Conservation (phyloP, 176 grass and related monocot species). For the Alopecurus myosuroides region DNA sequence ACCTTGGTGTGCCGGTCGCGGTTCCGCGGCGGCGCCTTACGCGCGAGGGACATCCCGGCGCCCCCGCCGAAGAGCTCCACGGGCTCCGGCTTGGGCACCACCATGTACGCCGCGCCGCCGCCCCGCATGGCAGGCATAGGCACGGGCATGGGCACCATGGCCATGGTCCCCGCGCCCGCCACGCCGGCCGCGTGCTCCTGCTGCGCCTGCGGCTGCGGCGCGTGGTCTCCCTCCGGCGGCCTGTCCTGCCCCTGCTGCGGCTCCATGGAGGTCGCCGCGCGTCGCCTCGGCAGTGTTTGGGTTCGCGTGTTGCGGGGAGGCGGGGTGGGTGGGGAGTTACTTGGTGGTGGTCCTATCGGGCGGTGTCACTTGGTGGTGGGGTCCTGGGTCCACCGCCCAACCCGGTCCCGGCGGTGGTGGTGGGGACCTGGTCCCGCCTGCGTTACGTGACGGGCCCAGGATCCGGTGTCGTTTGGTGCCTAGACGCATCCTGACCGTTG, state of each 20-base stretch:
- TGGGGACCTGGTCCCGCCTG: constrained; percentile 46
- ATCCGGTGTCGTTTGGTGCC: constrained; percentile 40
- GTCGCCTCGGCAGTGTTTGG: constrained; percentile 10
- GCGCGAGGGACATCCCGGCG: constrained; percentile 33
- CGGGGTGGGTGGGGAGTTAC: constrained; percentile 21
- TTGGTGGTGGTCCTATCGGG: constrained; percentile 27
- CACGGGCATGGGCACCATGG: constrained; percentile 29
- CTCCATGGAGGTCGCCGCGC: constrained; percentile 38
- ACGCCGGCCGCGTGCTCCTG: neutral
- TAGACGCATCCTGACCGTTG: neutral
- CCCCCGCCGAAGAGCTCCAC: constrained; percentile 59
- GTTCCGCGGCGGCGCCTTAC: constrained; percentile 62
- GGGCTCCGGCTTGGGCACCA: constrained; percentile 81
- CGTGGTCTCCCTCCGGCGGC: constrained; percentile 29
- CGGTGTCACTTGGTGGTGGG: constrained; percentile 49
- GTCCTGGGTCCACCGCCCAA: constrained; percentile 50
- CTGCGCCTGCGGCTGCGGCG: neutral
- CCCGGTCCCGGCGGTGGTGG: constrained; percentile 16
- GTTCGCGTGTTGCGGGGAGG: constrained; percentile 27
- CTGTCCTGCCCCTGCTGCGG: constrained; percentile 43
- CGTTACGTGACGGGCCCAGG: neutral
- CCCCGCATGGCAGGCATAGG: neutral
- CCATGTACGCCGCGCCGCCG: constrained; percentile 26
- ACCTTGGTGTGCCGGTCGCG: constrained; percentile 94
- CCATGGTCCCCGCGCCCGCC: neutral